Evolutionary conservation across 495 filamentous ascomycete genomes (phyloP).

Genomic region (Aspergillus hancockii): DNA sequence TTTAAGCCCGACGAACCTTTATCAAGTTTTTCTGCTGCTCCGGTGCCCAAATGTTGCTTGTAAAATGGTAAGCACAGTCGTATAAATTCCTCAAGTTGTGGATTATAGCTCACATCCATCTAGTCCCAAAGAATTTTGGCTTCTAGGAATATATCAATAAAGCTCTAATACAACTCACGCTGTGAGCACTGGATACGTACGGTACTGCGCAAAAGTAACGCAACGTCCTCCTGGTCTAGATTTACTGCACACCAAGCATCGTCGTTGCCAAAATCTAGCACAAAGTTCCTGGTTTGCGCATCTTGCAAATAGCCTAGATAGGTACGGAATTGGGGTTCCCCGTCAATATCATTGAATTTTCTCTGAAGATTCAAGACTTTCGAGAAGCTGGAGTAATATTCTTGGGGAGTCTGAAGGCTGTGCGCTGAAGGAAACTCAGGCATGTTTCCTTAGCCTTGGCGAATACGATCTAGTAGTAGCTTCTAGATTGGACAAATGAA

Average conservation of each 20-base stretch:
- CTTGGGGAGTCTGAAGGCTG: conserved; percentile 25
- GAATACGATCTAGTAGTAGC: neutral
- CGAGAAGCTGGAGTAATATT: conserved; percentile 41
- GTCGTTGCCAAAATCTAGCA: conserved; percentile 69
- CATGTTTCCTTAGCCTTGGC: conserved; percentile 14
- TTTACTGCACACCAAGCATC: conserved; percentile 64
- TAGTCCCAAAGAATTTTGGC: conserved; percentile 44
- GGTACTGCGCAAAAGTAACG: conserved; percentile 31
- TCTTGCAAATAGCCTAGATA: conserved; percentile 38
- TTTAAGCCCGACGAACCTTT: conserved; percentile 27
- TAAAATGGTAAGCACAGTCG: neutral
- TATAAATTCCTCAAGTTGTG: neutral
- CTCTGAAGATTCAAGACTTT: conserved; percentile 20
- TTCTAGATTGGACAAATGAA: neutral
- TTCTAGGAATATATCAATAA: conserved; percentile 26
- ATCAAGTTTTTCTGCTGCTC: conserved; percentile 59
- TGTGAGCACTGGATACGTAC: conserved; percentile 22
- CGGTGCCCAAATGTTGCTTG: conserved; percentile 73
- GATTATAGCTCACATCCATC: conserved; percentile 66
- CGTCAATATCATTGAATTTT: conserved; percentile 59
- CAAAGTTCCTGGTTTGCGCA: conserved; percentile 59
- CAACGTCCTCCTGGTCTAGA: conserved; percentile 48
- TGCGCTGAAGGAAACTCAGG: conserved; percentile 13
- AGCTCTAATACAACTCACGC: neutral
- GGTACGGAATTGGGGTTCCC: conserved; percentile 42